Percentiles rank a stretch among this genome's conserved stretches.
Evolutionary conservation across 164 flowering plant species (phyloP).

Genomic region (Magnolia kwangsiensis): DNA sequence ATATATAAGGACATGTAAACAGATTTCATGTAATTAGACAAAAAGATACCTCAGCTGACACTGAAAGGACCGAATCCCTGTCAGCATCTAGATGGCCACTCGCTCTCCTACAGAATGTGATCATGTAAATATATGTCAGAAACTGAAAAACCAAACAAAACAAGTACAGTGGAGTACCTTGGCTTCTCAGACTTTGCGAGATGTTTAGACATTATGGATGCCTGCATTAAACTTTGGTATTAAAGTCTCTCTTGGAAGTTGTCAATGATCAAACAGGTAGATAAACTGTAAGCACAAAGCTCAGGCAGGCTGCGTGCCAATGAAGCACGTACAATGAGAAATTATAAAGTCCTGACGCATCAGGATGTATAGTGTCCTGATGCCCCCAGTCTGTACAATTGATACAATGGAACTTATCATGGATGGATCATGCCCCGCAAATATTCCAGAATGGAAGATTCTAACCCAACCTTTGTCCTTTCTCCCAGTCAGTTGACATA

Average conservation of each 20-base stretch:
- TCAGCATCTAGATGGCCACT: slow-evolving; percentile 16
- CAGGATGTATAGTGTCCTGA: no score
- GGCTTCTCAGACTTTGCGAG: slow-evolving; percentile 20
- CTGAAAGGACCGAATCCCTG: slow-evolving; percentile 7
- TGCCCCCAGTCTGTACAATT: not conserved
- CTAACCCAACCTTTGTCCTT: not conserved
- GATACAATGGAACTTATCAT: not conserved
- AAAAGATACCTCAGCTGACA: slow-evolving; percentile 3
- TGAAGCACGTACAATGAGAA: not conserved
- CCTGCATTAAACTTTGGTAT: slow-evolving; percentile 11
- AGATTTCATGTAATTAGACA: not conserved
- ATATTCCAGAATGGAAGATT: not conserved
- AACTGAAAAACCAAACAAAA: not conserved
- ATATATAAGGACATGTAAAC: not conserved
- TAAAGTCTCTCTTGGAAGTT: not conserved
- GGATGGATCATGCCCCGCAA: not conserved
- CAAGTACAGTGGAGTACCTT: slow-evolving; percentile 2
- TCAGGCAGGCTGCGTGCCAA: not conserved
- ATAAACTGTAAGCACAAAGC: not conserved
- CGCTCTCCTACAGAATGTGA: slow-evolving; percentile 9
- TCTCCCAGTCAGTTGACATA: no score
- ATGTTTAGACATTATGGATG: slow-evolving; percentile 20
- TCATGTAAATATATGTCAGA: not conserved
- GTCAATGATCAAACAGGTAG: not conserved
- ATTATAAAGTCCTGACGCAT: not conserved